Conservation (phyloP, 495 filamentous ascomycete genomes). For the Aspergillus sclerotiicarbonarius region DNA sequence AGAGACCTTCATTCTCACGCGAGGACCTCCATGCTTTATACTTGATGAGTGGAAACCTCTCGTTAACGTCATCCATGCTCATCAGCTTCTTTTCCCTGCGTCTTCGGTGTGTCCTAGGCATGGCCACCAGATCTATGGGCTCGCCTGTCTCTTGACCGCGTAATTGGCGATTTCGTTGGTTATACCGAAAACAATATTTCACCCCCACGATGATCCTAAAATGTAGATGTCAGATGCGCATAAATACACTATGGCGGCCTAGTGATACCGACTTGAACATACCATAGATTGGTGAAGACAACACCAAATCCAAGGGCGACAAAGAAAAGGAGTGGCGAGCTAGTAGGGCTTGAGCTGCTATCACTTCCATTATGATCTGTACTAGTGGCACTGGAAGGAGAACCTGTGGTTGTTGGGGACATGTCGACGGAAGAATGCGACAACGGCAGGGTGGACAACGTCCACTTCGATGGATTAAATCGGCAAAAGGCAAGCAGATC, state of each 20-base stretch:
- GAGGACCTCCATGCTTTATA: conserved; percentile 92
- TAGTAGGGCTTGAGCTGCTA: conserved; percentile 59
- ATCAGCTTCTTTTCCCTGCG: conserved; percentile 95
- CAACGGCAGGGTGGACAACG: too few relatives aligned
- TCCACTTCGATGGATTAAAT: background rate
- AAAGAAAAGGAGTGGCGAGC: conserved; percentile 90
- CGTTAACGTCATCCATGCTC: conserved; percentile 98
- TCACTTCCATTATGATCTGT: conserved; percentile 20
- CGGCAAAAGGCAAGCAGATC: background rate
- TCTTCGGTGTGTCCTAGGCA: conserved; percentile 77
- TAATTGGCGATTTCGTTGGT: conserved; percentile 82
- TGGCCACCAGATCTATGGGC: conserved; percentile 72
- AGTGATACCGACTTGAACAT: conserved; percentile 24
- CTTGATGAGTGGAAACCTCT: conserved; percentile 90
- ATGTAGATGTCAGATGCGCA: conserved; percentile 3
- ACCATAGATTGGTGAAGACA: conserved; percentile 99
- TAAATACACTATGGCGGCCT: background rate
- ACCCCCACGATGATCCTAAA: conserved; percentile 97
- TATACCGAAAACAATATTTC: conserved; percentile 98
- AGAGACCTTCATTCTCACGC: conserved; percentile 78
- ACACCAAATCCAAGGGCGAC: conserved; percentile 97
- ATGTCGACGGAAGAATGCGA: conserved; percentile 12
- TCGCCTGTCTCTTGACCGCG: conserved; percentile 83
- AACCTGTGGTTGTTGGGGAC: conserved; percentile 25
- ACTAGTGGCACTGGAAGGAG: conserved; percentile 21